Base-by-base conservation (phyloP, 306 rosid genomes). In the Betula pendula region DNA sequence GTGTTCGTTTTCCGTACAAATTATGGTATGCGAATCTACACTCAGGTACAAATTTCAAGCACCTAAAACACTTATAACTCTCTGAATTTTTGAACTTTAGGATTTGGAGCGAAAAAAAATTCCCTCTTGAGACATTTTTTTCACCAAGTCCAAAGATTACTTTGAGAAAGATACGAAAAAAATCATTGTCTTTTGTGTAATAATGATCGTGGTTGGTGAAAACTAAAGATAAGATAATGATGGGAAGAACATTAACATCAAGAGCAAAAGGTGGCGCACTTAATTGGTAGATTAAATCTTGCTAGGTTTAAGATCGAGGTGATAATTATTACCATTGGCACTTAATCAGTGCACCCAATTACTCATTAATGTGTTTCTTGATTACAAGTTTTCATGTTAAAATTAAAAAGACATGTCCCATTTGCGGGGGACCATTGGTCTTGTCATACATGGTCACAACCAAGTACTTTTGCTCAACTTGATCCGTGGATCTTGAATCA, bases 401-500 rank as follows among this genome's bases (percentile, higher is more conserved):
- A n/a, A n/a, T n/a, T n/a, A 20, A 44, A 1, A 58, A 2, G 75
- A 38, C 31, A 45, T 25, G 43, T 11, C 42, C 68, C 45, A 24
- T 19, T 59, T 10, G 62, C 17, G 62, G 38, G 69, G 80, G 70
- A 62, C 63, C 73, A 33, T 69, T 38, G 42, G 63, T 20, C 29
- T 60, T 53, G 1, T 52, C 3, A 63, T n/a, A 8, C 19, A 42
- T 53, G 40, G 73, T 29, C 76, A 40, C 75, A 62, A 22, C 31
- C 20, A 50, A 58, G 48, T 47, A 59, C 47, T 51, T 75, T 59
- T 51, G 53, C 51, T n/a, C 49, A 69, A 42, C 19, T 70, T 33
- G 81, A 76, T 47, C 44, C 4, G 22, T 42, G 77, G 68, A 60
- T 60, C 67, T 25, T 71, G 68, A 66, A 63, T 50, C 16, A 71